phyloP scores from a whole-genome alignment of 2,329 filamentous ascomycete species.

The Neophaeococcomyces aloes region DNA sequence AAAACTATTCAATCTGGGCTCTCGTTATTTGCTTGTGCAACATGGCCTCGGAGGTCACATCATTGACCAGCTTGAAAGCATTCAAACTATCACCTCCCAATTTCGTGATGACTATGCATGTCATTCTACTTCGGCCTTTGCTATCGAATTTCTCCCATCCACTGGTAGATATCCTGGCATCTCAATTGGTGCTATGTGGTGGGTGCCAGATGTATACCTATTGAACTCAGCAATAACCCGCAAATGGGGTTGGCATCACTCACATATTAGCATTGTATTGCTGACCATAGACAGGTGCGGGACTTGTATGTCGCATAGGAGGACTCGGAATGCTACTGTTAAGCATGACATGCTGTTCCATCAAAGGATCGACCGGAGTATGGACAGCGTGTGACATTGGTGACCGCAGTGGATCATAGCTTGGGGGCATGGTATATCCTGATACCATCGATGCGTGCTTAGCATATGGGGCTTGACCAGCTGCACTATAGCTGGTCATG shows the following conservation, averaged over 20 bases:
- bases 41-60: too few species aligned
- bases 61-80: too few species aligned
- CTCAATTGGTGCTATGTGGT: slow-evolving; percentile 1
- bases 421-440: slow-evolving; percentile 4
- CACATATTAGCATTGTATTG: slow-evolving; percentile 1
- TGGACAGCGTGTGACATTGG: not conserved
- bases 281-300: not conserved
- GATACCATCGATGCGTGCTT: slow-evolving; percentile 2
- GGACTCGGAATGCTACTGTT: slow-evolving; percentile 2
- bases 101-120: not conserved
- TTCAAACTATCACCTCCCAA: too few species aligned
- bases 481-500: not conserved
- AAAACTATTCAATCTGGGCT: too few species aligned
- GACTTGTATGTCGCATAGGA: not conserved
- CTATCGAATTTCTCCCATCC: not conserved
- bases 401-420: slow-evolving; percentile 1
- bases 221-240: not conserved
- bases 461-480: not conserved
- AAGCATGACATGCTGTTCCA: not conserved
- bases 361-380: slow-evolving; percentile 2
- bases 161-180: not conserved
- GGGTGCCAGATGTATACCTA: not conserved
- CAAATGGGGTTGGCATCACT: not conserved
- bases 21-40: too few species aligned
- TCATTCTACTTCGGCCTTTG: slow-evolving; percentile 3